Conservation (phyloP, 495 filamentous ascomycete genomes). For the Neurospora hispaniola region DNA sequence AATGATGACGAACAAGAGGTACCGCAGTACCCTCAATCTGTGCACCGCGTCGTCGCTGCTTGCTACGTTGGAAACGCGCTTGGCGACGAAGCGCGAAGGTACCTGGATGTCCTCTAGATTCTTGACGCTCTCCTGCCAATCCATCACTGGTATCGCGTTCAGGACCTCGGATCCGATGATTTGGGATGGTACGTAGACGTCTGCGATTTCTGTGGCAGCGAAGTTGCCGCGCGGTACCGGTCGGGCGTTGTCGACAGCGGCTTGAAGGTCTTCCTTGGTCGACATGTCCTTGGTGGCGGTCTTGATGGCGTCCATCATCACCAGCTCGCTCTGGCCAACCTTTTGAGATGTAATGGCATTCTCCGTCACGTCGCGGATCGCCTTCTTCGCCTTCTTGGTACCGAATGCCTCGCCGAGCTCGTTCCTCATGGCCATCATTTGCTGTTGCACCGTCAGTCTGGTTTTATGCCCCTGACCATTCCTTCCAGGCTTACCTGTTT, state of each 20-base stretch:
- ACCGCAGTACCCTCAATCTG: conserved; percentile 53
- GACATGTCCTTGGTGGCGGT: conserved; percentile 46
- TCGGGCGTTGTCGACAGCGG: conserved; percentile 56
- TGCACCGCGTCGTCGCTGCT: conserved; percentile 44
- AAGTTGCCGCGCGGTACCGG: conserved; percentile 71
- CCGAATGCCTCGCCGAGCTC: conserved; percentile 84
- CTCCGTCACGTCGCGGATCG: conserved; percentile 60
- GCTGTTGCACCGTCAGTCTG: neutral
- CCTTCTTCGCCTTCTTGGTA: conserved; percentile 87
- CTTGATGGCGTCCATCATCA: conserved; percentile 54
- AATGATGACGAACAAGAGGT: conserved; percentile 53
- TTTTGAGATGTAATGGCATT: conserved; percentile 55
- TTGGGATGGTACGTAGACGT: conserved; percentile 66
- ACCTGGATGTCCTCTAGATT: conserved; percentile 43
- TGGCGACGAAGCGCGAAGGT: conserved; percentile 57
- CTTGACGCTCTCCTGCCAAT: conserved; percentile 62
- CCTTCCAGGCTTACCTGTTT: conserved; percentile 24
- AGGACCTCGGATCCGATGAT: conserved; percentile 55
- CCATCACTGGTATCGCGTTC: conserved; percentile 53
- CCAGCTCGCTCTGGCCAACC: conserved; percentile 47
- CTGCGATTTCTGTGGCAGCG: conserved; percentile 57
- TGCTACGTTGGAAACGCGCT: conserved; percentile 46
- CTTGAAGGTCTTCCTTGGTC: conserved; percentile 51
- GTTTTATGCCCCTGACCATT: neutral
- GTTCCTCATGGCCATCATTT: conserved; percentile 46